A percentile compares a stretch with the other conserved stretches of the same genome.
Evolutionary conservation across 2,329 filamentous ascomycete genomes (phyloP).

Genomic region (Rhinocladiella similis): DNA sequence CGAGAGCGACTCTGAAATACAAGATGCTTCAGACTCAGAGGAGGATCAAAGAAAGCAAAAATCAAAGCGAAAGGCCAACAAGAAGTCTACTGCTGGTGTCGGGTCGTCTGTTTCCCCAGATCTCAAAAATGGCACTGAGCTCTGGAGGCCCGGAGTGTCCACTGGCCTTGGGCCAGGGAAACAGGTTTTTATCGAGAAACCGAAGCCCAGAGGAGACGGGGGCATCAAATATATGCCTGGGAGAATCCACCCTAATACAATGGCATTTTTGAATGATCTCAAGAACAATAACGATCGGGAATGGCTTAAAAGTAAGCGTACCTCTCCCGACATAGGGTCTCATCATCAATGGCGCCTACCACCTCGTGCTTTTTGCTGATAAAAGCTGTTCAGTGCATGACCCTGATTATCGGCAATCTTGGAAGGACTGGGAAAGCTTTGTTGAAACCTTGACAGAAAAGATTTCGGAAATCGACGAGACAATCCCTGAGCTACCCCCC

Average conservation of each 20-base stretch:
- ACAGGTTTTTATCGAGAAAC: slow-evolving; percentile 62
- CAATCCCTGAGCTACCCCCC: slow-evolving; percentile 79
- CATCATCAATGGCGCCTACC: neutral
- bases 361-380: neutral
- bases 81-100: slow-evolving; percentile 20
- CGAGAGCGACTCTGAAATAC: slow-evolving; percentile 20
- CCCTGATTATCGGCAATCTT: slow-evolving; percentile 72
- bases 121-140: slow-evolving; percentile 45
- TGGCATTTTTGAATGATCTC: slow-evolving; percentile 61
- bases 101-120: slow-evolving; percentile 28
- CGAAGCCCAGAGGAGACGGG: slow-evolving; percentile 61
- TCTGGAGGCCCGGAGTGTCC: slow-evolving; percentile 59
- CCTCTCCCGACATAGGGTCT: neutral
- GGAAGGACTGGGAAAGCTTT: slow-evolving; percentile 80
- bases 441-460: slow-evolving; percentile 70
- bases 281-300: slow-evolving; percentile 61
- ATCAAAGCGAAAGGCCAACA: slow-evolving; percentile 17
- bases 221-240: slow-evolving; percentile 58
- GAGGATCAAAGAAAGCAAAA: slow-evolving; percentile 29
- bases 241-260: slow-evolving; percentile 63
- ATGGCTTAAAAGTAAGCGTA: slow-evolving; percentile 60
- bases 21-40: slow-evolving; percentile 35
- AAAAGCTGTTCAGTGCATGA: slow-evolving; percentile 64
- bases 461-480: slow-evolving; percentile 72
- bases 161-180: slow-evolving; percentile 59